Evolutionary conservation across 768 basidiomycete species (phyloP).

Genomic region (Lyophyllum semitale): DNA sequence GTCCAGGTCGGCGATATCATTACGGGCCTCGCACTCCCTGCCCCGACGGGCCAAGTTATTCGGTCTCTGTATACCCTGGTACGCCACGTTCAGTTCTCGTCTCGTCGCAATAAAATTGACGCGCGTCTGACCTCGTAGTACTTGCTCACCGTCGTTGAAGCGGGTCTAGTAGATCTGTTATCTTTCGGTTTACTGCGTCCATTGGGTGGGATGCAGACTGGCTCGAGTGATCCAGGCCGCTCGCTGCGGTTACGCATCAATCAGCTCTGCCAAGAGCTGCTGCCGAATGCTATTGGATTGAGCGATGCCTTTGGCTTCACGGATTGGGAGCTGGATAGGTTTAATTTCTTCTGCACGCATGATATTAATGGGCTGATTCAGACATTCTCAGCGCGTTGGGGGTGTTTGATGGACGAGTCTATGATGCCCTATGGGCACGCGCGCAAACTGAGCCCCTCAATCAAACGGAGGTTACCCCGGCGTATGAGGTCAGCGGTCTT

Average conservation of each 20-base stretch:
- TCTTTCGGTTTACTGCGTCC: constrained; percentile 50
- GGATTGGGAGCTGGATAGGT: constrained; percentile 78
- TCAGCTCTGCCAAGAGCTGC: constrained; percentile 46
- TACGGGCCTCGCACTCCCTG: constrained; percentile 22
- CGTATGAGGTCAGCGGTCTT: constrained; percentile 49
- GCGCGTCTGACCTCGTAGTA: constrained; percentile 40
- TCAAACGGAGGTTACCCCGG: constrained; percentile 47
- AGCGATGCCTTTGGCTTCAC: constrained; percentile 75
- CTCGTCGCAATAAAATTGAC: background rate
- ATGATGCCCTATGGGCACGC: constrained; percentile 64
- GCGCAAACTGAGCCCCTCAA: constrained; percentile 66
- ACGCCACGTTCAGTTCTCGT: constrained; percentile 14
- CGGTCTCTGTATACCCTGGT: constrained; percentile 47
- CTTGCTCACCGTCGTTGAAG: constrained; percentile 58
- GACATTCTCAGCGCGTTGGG: constrained; percentile 55
- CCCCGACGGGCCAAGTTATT: constrained; percentile 28
- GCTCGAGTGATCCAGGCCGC: constrained; percentile 43
- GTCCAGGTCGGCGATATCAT: constrained; percentile 53
- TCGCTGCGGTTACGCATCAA: constrained; percentile 53
- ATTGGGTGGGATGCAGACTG: constrained; percentile 7
- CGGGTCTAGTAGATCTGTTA: constrained; percentile 57
- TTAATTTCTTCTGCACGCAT: constrained; percentile 6
- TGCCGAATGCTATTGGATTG: constrained; percentile 68
- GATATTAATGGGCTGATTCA: background rate
- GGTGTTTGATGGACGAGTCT: constrained; percentile 62